Conservation (phyloP, 2,329 filamentous ascomycete genomes). For the Neofusicoccum ribis region DNA sequence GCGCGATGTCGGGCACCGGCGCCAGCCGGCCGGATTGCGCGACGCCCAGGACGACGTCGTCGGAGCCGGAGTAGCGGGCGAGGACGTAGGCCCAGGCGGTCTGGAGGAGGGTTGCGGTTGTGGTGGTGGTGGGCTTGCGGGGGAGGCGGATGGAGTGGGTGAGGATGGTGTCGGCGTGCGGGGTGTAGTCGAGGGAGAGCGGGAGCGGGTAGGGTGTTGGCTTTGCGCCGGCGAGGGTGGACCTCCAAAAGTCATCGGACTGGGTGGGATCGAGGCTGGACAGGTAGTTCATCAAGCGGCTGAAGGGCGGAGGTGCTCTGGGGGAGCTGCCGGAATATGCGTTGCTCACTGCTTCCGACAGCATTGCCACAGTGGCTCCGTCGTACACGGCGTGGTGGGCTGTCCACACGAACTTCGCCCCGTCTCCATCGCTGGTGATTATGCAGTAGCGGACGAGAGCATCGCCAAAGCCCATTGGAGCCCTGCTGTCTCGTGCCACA, state of each 20-base stretch:
- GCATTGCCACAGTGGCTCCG: conserved; percentile 34
- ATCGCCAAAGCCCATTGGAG: conserved; percentile 41
- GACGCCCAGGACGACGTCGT: conserved; percentile 58
- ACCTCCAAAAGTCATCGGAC: conserved; percentile 50
- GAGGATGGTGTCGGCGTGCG: conserved; percentile 48
- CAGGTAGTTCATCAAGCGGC: conserved; percentile 53
- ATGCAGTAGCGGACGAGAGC: conserved; percentile 41
- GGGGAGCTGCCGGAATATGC: conserved; percentile 24
- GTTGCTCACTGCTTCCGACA: conserved; percentile 33
- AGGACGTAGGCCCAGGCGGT: conserved; percentile 43
- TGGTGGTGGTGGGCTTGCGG: conserved; percentile 38
- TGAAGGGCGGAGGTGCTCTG: conserved; percentile 36
- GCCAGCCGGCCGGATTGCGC: conserved; percentile 59
- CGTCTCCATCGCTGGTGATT: conserved; percentile 23
- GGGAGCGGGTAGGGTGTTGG: conserved; percentile 45
- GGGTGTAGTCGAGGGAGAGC: conserved; percentile 49
- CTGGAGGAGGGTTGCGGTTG: conserved; percentile 55
- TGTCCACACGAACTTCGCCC: conserved; percentile 59
- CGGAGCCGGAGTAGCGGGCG: conserved; percentile 55
- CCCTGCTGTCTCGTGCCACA: conserved; percentile 34
- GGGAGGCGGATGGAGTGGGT: background rate
- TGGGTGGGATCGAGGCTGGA: conserved; percentile 41
- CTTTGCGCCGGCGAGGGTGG: conserved; percentile 41
- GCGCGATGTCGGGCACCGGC: conserved; percentile 46
- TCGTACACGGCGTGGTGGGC: conserved; percentile 42